Evolutionary conservation across 345 rosid species (phyloP).

Genomic region (Excoecaria agallocha): DNA sequence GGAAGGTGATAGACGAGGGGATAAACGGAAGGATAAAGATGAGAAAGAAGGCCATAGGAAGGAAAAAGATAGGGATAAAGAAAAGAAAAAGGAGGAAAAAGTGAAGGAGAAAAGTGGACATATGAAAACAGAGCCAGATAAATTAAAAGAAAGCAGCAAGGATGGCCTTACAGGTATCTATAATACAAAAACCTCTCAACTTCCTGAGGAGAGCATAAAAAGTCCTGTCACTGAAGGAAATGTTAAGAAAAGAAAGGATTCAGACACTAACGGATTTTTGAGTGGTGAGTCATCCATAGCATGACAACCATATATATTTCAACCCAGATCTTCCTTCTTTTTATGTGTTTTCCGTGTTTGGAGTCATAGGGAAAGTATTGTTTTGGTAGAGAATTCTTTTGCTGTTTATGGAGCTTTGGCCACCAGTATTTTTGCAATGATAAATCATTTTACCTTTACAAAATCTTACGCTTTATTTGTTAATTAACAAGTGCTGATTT

Average conservation of each 20-base stretch:
- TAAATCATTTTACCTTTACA: background rate
- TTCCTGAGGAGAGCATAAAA: conserved; percentile 27
- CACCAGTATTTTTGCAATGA: conserved; percentile 1
- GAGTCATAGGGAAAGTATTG: background rate
- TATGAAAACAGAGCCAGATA: conserved; percentile 29
- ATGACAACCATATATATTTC: conserved; percentile 2
- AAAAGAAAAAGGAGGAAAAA: conserved; percentile 31
- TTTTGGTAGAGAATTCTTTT: background rate
- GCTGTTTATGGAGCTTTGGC: background rate
- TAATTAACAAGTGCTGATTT: background rate
- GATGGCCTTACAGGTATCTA: conserved; percentile 22
- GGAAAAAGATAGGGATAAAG: conserved; percentile 33
- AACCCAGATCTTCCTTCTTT: too few species aligned
- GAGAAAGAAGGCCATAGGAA: conserved; percentile 30
- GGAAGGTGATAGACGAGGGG: conserved; percentile 30
- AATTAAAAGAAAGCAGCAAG: conserved; percentile 29
- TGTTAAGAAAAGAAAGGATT: conserved; percentile 57
- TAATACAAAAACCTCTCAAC: conserved; percentile 20
- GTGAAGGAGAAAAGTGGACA: conserved; percentile 23
- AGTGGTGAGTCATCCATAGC: conserved; percentile 51
- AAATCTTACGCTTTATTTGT: background rate
- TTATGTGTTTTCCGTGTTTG: background rate
- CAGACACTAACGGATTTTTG: conserved; percentile 54
- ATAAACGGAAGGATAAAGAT: conserved; percentile 30
- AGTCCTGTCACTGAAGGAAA: conserved; percentile 32